A percentile compares a stretch with the other conserved stretches of the same genome.
Conservation (phyloP, 169 alveolate genomes). For the Plasmodium vinckei region DNA sequence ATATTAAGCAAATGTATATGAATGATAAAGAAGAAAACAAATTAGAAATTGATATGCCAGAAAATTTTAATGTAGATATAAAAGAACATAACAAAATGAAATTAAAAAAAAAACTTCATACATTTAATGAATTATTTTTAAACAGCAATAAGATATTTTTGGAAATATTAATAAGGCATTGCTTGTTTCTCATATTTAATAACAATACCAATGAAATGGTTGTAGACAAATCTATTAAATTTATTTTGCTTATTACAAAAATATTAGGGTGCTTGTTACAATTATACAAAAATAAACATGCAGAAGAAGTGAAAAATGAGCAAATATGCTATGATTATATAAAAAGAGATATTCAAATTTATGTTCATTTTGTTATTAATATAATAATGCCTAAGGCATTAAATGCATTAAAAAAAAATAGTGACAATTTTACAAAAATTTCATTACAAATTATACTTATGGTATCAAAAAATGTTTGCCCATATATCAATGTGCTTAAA, state of each 20-base stretch:
- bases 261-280: slow-evolving; percentile 18
- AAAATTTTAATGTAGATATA: not conserved
- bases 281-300: not conserved
- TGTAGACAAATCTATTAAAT: slow-evolving; percentile 52
- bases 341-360: slow-evolving; percentile 36
- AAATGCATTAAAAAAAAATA: slow-evolving; percentile 63
- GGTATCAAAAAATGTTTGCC: slow-evolving; percentile 38
- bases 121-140: slow-evolving; percentile 24
- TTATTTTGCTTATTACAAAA: slow-evolving; percentile 38
- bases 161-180: slow-evolving; percentile 63
- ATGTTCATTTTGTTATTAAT: slow-evolving; percentile 47
- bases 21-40: not conserved
- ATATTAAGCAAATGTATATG: not conserved
- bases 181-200: slow-evolving; percentile 54
- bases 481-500: slow-evolving; percentile 28
- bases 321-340: not conserved
- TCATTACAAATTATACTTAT: slow-evolving; percentile 53
- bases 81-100: not conserved
- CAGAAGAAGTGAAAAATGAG: slow-evolving; percentile 1
- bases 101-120: not conserved
- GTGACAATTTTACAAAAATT: slow-evolving; percentile 53
- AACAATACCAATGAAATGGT: slow-evolving; percentile 61
- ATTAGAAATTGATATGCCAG: not conserved
- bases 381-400: slow-evolving; percentile 72
- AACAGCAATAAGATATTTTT: slow-evolving; percentile 28